Conservation (phyloP, 2,329 filamentous ascomycete genomes). For the Penicillium sp. region DNA sequence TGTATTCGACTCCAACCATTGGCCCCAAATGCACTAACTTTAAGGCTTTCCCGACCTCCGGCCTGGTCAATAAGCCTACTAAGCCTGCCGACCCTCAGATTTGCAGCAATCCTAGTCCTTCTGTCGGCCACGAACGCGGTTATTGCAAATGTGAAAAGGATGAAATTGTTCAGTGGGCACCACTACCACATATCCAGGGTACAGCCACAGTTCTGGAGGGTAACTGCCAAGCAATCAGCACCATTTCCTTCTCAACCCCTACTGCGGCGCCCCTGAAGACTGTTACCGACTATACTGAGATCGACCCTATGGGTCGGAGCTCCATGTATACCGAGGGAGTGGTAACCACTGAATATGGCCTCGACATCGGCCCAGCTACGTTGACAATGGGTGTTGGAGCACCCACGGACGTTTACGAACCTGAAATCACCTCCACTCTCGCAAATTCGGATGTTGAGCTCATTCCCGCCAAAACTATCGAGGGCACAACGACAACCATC, state of each 20-base stretch:
- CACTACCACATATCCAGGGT: neutral
- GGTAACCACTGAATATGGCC: neutral
- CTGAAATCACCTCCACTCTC: neutral
- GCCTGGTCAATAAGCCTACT: neutral
- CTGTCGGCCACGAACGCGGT: neutral
- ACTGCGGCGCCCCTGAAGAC: neutral
- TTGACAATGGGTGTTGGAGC: neutral
- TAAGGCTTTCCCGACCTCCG: neutral
- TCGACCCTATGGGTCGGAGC: constrained; percentile 2
- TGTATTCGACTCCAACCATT: neutral
- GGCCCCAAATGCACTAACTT: neutral
- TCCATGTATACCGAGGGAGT: neutral
- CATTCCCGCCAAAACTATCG: neutral
- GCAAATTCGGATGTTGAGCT: neutral
- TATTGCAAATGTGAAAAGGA: neutral
- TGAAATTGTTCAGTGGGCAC: neutral
- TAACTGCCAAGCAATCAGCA: neutral
- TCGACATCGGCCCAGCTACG: neutral
- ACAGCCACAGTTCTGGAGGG: neutral
- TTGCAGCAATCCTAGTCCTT: neutral
- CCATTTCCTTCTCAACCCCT: neutral
- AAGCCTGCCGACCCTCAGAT: neutral
- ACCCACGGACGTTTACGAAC: neutral
- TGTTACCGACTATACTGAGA: neutral
- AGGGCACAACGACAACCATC: neutral